Evolutionary conservation across 208 protist species (phyloP).

Genomic region (Leishmania mexicana): DNA sequence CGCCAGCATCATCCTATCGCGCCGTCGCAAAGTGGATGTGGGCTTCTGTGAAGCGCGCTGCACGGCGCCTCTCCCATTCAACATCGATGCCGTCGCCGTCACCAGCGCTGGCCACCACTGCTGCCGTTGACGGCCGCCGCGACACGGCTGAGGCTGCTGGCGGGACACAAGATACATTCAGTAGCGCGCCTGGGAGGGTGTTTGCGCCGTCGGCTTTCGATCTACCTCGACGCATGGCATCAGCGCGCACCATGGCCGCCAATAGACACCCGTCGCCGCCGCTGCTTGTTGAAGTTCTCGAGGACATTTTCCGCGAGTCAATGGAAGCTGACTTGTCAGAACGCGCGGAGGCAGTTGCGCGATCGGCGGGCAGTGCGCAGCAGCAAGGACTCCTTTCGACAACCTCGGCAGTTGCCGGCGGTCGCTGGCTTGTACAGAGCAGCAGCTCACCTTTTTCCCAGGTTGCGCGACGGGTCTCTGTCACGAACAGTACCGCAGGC

Average conservation of each 20-base stretch:
- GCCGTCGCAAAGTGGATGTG: conserved; percentile 27
- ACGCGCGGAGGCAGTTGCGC: not conserved
- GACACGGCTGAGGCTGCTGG: too few species aligned
- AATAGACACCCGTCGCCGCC: conserved; percentile 10
- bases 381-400: not conserved
- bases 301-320: conserved; percentile 26
- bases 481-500: not conserved
- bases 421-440: not conserved
- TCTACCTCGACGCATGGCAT: not conserved
- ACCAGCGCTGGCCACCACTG: not conserved
- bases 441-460: not conserved
- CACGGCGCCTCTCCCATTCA: conserved; percentile 14
- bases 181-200: not conserved
- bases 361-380: not conserved
- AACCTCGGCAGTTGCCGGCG: not conserved
- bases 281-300: conserved; percentile 30
- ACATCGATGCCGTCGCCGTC: not conserved
- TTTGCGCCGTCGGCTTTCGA: not conserved
- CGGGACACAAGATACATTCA: not conserved
- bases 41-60: conserved; percentile 28
- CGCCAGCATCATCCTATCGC: conserved; percentile 11
- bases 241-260: not conserved
- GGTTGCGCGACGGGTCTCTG: not conserved
- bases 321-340: conserved; percentile 7
- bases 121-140: not conserved